Conservation (phyloP, 805 yeast species). For the Wickerhamiella slavikovae region DNA sequence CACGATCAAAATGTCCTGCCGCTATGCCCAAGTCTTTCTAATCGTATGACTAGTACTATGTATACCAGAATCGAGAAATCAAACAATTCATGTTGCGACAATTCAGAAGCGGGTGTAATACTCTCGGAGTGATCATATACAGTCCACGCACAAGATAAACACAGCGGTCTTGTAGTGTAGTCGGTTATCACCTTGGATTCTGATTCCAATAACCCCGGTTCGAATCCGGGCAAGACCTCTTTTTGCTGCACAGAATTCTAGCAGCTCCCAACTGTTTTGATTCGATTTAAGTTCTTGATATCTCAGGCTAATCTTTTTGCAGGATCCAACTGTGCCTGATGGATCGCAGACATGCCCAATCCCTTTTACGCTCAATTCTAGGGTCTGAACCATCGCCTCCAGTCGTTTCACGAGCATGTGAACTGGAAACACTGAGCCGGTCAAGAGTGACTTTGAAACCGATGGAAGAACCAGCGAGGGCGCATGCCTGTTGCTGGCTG, state of each 20-base stretch:
- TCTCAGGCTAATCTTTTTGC: neutral
- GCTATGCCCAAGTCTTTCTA: too few species aligned
- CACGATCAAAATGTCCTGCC: too few species aligned
- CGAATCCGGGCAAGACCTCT: slow-evolving; percentile 12
- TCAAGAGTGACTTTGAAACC: slow-evolving; percentile 9
- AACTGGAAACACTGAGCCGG: slow-evolving; percentile 6
- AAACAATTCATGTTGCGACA: too few species aligned
- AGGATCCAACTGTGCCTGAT: too few species aligned
- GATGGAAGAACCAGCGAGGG: slow-evolving; percentile 11
- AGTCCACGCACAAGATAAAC: too few species aligned
- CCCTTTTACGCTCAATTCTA: too few species aligned
- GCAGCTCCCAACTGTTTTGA: neutral
- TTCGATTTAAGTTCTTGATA: slow-evolving; percentile 1
- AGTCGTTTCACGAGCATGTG: slow-evolving; percentile 5
- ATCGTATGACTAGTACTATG: too few species aligned
- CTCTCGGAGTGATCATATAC: too few species aligned
- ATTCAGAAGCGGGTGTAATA: too few species aligned
- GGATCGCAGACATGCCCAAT: too few species aligned
- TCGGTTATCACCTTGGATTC: slow-evolving; percentile 13
- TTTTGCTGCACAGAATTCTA: neutral
- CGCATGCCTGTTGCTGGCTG: slow-evolving; percentile 9
- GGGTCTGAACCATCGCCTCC: slow-evolving; percentile 4
- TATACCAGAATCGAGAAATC: too few species aligned
- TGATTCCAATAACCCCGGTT: slow-evolving; percentile 22
- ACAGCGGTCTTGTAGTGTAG: slow-evolving; percentile 11